Evolutionary conservation across 2,329 filamentous ascomycete genomes (phyloP), one percentile per base, ranked within the genome.

Genomic region (Phialophora macrospora): DNA sequence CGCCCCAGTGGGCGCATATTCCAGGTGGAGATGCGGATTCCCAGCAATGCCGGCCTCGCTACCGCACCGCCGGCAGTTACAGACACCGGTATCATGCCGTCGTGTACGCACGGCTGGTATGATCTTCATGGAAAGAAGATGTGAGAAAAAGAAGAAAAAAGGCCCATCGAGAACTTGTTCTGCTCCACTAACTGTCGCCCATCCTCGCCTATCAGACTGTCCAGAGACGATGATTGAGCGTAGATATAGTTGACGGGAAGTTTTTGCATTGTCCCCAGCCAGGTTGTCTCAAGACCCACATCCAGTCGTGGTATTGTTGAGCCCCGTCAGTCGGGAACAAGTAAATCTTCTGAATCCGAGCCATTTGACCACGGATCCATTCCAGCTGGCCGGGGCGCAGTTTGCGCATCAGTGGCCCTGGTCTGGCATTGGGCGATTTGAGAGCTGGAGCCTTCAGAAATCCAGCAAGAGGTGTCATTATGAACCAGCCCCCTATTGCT

Each of bases 271-370:
- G 58, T 3, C 12, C 14, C 3, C 8, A 5, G 30, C 49, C 24
- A 11, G 38, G 20, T 12, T 44, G 38, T 44, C 30, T 56, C 46
- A 63, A 12, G 44, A 56, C 38, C 14, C 38, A 56, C 9, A 44
- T 49, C 51, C 57, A 55, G 11, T 60, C 41, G 20, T 48, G 41
- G 11, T 34, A 30, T 20, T 17, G 32, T 60, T n/a, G 58, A 34
- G 32, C 32, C 38, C 49, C 51, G 24, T 55, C 26, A 1, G 49
- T 44, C 3, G 68, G 65, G n/a, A 66, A 48, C 48, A 58, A 32
- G 57, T 70, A 70, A 7, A 70, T 68, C 30, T 64, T 62, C 51
- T 66, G 62, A n/a, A 70, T 57, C n/a, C 68, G 59, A 32, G 24
- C 5, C 56, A 62, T 63, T 38, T 70, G 68, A 28, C 41, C 54